phyloP scores from a whole-genome alignment of 176 grass and related monocot genomes.

The Aegilops speltoides region DNA sequence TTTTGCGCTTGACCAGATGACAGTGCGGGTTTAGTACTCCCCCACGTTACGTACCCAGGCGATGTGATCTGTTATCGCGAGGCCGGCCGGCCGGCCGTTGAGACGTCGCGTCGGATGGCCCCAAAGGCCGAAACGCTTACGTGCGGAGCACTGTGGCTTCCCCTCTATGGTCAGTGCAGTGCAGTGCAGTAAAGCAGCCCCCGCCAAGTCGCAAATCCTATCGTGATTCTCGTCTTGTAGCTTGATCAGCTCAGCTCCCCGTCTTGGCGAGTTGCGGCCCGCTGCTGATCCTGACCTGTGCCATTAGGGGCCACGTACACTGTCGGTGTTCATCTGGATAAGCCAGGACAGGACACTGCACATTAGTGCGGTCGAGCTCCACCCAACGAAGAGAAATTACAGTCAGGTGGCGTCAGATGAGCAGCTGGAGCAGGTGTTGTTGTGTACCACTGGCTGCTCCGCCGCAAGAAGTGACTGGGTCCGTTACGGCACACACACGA shows the following conservation, averaged over 20 bases:
- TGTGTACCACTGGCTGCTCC: background rate
- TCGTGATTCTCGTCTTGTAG: background rate
- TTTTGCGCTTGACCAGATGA: background rate
- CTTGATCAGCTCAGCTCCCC: background rate
- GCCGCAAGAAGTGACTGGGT: too few species aligned
- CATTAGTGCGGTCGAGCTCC: background rate
- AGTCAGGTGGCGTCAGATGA: background rate
- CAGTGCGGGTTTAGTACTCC: background rate
- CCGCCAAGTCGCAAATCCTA: background rate
- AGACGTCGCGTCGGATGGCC: background rate
- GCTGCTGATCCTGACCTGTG: slow-evolving; percentile 2
- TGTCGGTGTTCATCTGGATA: background rate
- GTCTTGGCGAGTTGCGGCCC: background rate
- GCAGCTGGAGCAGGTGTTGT: background rate
- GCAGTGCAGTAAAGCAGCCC: too few species aligned
- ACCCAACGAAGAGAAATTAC: background rate
- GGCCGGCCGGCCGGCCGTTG: slow-evolving; percentile 2
- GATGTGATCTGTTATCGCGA: background rate
- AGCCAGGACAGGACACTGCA: background rate
- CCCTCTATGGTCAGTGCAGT: background rate
- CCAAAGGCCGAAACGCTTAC: background rate
- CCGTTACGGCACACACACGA: too few species aligned
- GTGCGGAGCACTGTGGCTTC: slow-evolving; percentile 23
- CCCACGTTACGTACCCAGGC: background rate
- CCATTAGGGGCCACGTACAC: background rate